phyloP scores from a whole-genome alignment of 1,284 basidiomycete genomes.

The Cutaneotrichosporon sp. region DNA sequence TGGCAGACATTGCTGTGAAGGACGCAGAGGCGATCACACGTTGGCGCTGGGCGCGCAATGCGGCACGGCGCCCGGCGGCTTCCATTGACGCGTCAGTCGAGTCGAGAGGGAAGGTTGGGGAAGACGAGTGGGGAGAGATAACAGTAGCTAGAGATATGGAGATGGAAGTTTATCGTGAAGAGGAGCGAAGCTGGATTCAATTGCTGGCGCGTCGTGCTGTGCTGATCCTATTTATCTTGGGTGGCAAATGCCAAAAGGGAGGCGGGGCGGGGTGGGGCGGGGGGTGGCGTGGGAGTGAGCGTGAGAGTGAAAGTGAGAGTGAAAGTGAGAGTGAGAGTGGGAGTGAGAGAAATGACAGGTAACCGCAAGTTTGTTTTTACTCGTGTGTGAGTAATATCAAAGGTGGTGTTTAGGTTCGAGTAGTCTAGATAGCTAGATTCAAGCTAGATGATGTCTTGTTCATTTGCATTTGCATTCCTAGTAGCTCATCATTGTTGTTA shows the following conservation, averaged over 20 bases:
- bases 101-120: not conserved
- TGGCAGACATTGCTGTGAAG: not conserved
- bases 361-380: too few species aligned
- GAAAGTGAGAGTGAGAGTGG: not conserved
- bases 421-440: too few species aligned
- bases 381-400: not conserved
- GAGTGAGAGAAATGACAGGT: not conserved
- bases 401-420: too few species aligned
- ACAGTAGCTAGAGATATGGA: not conserved
- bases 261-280: too few species aligned
- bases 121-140: not conserved
- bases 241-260: not conserved
- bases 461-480: not conserved
- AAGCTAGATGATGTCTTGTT: too few species aligned
- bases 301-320: not conserved
- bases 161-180: not conserved
- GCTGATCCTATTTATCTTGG: not conserved
- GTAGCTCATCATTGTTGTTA: not conserved
- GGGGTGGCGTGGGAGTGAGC: too few species aligned
- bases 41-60: not conserved
- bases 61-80: not conserved
- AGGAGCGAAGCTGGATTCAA: not conserved
- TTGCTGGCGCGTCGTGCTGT: not conserved
- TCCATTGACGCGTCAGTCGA: not conserved
- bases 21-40: not conserved